These are phyloP conservation scores for Zancudomyces culisetae DNA, from an alignment of 371 early-diverging fungal species.

Conservation along the genomic window DNA sequence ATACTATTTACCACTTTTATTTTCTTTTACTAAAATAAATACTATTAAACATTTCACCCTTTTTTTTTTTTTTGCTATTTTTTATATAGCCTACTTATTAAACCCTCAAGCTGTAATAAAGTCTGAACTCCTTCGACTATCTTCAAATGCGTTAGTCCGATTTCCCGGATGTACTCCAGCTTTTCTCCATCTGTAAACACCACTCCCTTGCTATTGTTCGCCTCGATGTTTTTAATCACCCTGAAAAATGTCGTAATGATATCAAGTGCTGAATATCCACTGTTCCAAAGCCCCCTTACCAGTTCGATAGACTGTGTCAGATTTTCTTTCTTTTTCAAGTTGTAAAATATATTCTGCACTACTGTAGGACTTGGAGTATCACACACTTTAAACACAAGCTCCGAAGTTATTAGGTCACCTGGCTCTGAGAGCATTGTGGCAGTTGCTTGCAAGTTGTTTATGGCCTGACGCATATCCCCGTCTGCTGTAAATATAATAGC, in stretches of 20 bases:
- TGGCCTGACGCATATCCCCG: slow-evolving; percentile 97
- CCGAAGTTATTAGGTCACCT: slow-evolving; percentile 59
- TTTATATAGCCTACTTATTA: slow-evolving; percentile 47
- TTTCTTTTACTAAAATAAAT: neutral
- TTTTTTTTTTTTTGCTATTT: neutral
- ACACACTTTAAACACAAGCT: slow-evolving; percentile 88
- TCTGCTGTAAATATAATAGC: slow-evolving; percentile 90
- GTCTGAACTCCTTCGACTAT: slow-evolving; percentile 64
- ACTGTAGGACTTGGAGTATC: slow-evolving; percentile 86
- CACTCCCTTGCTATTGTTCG: slow-evolving; percentile 21
- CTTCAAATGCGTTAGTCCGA: slow-evolving; percentile 68
- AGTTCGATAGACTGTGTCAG: slow-evolving; percentile 48
- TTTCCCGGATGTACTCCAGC: slow-evolving; percentile 71
- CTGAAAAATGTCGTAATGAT: slow-evolving; percentile 80
- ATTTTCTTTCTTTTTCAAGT: slow-evolving; percentile 40
- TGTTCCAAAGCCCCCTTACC: slow-evolving; percentile 47
- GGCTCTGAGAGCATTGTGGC: slow-evolving; percentile 65
- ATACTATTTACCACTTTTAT: neutral
- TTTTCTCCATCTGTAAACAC: slow-evolving; percentile 50
- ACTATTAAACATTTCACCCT: neutral
- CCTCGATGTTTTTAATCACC: slow-evolving; percentile 45
- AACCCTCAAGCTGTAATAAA: slow-evolving; percentile 58
- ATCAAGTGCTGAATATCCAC: slow-evolving; percentile 77
- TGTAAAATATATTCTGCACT: slow-evolving; percentile 46
- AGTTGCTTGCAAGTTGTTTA: slow-evolving; percentile 93